Evolutionary conservation across 768 basidiomycete species (phyloP).

Genomic region (Mycena vulgaris): DNA sequence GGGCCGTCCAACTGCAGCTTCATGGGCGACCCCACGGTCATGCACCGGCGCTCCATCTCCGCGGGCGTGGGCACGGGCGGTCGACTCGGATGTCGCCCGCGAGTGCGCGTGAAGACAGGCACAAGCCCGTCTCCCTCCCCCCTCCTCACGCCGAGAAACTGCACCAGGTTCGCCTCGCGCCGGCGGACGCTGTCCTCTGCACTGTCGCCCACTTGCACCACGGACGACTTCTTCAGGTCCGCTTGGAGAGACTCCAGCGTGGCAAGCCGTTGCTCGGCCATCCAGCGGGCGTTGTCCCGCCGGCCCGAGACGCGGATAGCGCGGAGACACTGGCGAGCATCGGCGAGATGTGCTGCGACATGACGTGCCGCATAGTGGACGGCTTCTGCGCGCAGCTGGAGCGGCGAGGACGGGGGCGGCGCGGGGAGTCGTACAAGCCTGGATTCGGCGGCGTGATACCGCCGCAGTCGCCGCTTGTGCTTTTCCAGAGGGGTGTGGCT

Average conservation of each 20-base stretch:
- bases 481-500: constrained; percentile 32
- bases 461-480: constrained; percentile 33
- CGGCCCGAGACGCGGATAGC: constrained; percentile 1
- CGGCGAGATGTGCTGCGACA: constrained; percentile 23
- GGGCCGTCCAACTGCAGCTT: constrained; percentile 19
- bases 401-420: constrained; percentile 7
- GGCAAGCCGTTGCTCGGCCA: constrained; percentile 33
- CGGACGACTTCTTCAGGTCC: background rate
- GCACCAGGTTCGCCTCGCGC: constrained; percentile 32
- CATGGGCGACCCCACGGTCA: constrained; percentile 33
- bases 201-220: background rate
- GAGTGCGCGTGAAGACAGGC: constrained; percentile 32
- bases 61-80: background rate
- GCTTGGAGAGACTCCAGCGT: constrained; percentile 25
- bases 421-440: constrained; percentile 20
- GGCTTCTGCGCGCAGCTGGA: constrained; percentile 17
- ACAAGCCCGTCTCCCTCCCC: constrained; percentile 21
- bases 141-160: constrained; percentile 20
- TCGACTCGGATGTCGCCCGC: constrained; percentile 1
- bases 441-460: constrained; percentile 33
- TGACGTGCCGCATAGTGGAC: constrained; percentile 7
- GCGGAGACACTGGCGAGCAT: constrained; percentile 18
- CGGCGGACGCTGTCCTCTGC: constrained; percentile 7
- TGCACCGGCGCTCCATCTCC: constrained; percentile 10
- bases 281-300: constrained; percentile 32